Evolutionary conservation across 208 protist species (phyloP).

Genomic region (Acanthamoeba comandoni): DNA sequence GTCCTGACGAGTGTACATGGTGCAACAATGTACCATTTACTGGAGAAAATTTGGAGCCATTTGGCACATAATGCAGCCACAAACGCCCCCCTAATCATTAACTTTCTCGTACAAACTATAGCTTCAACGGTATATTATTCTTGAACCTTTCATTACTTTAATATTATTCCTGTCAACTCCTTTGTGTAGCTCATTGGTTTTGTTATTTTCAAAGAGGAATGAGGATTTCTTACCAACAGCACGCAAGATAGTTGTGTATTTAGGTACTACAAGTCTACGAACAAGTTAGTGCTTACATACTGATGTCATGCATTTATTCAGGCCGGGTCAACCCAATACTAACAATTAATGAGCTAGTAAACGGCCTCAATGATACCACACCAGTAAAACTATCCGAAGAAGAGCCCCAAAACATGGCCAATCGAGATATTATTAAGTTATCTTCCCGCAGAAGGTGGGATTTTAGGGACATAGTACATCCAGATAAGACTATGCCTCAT

Average conservation of each 20-base stretch:
- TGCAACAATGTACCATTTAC: no score
- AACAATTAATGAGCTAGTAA: conserved; percentile 15
- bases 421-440: conserved; percentile 2
- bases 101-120: no score
- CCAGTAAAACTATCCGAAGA: conserved; percentile 10
- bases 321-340: neutral
- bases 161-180: no score
- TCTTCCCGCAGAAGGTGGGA: neutral
- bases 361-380: conserved; percentile 26
- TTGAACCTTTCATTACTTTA: no score
- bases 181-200: no score
- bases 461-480: conserved; percentile 9
- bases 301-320: no score
- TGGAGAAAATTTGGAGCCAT: neutral
- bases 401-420: conserved; percentile 12
- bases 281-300: no score
- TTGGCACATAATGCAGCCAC: no score
- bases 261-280: no score
- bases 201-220: conserved; percentile 34
- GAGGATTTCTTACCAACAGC: conserved; percentile 28
- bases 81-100: no score
- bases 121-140: no score
- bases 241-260: conserved; percentile 7
- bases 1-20: neutral
- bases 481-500: conserved; percentile 16